Evolutionary conservation across 495 filamentous ascomycete genomes (phyloP), one percentile per base, ranked within the genome.

Genomic region (Beverwykella pulmonaria): DNA sequence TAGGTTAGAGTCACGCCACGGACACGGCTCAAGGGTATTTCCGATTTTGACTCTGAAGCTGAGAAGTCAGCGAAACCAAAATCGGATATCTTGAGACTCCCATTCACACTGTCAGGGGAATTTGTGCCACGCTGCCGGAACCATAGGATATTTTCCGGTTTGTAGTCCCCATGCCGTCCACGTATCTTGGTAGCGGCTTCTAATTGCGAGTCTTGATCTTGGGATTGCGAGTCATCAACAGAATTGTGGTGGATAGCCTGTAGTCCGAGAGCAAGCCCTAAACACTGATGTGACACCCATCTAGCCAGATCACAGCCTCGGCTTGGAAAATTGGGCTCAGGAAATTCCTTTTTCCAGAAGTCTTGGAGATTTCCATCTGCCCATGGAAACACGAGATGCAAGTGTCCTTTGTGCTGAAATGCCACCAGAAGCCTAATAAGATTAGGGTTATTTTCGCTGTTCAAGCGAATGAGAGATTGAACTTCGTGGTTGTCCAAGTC

Each of bases 331-430:
- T 50, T 44, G 1, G 15, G 36, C 4, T 56, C 12, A 14, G 61
- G 61, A 27, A 39, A 53, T 4, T 53, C 1, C 12, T 41, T 59
- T 20, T 47, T 23, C 62, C 62, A 65, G 20, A 65, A 49, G 19
- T 65, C 62, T 27, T 34, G 30, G 2, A 65, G 62, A 44, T 65
- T 65, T 12, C 62, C 62, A 23, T 65, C 62, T 10, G 62, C 62
- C 23, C 62, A 65, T 2, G 49, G 48, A 27, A 65, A 59, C 2
- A 65, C n/a, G 1, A 65, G 22, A 27, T 65, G 50, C 7, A 65
- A 39, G 2, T 59, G 10, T 8, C 52, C 22, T 26, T 54, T 29
- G 30, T 65, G 53, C 14, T 19, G 22, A 27, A 41, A 65, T 1
- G 62, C 59, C 2, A 25, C 30, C 53, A 65, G 49, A 23, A 65